Evolutionary conservation across 139 green algal genomes (phyloP), one percentile per base, ranked within the genome.

Genomic region (Astrephomene gubernaculifera): DNA sequence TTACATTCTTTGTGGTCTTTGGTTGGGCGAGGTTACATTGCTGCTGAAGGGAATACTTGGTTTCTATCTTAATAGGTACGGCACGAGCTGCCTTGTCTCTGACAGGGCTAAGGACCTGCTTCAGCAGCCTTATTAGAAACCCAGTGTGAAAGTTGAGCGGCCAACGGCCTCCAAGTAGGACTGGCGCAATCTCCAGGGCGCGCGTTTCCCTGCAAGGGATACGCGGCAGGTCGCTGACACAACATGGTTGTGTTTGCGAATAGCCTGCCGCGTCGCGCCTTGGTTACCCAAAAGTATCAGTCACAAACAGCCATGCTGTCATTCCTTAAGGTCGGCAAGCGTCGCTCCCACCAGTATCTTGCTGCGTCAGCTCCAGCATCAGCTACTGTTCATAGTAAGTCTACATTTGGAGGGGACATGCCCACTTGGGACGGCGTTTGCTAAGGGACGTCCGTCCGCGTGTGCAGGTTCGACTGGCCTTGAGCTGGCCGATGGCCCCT

Each of bases 171-270:
- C 49, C 49, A 25, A 17, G 49, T 17, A 57, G 57, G 19, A 24
- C 57, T 65, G 57, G 57, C 57, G 57, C 57, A 33, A 33, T 65
- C 22, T 33, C 57, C 19, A 65, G 22, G 22, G 31, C 57, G 57
- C 19, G 57, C 57, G 57, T 65, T n/a, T 65, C 57, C 57, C 57
- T 35, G 57, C 57, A 65, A n/a, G 57, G 57, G 57, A 65, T 24
- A n/a, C 57, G 14, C 14, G 22, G 19, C 14, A 70, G 29, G 31
- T 24, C n/a, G n/a, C n/a, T 43, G 63, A 70, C 63, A 31, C 63
- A 70, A 70, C 63, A 70, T 70, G 63, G 63, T 70, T 70, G 57
- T 70, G 63, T 31, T 22, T 24, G 63, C 31, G 31, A 72, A n/a
- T 21, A 49, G 65, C 36, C 10, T 49, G 35, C 65, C 36, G 35